A percentile compares a stretch with the other conserved stretches of the same genome.
Conservation (phyloP, 2,329 filamentous ascomycete species). For the Chaetomium strumarium region DNA sequence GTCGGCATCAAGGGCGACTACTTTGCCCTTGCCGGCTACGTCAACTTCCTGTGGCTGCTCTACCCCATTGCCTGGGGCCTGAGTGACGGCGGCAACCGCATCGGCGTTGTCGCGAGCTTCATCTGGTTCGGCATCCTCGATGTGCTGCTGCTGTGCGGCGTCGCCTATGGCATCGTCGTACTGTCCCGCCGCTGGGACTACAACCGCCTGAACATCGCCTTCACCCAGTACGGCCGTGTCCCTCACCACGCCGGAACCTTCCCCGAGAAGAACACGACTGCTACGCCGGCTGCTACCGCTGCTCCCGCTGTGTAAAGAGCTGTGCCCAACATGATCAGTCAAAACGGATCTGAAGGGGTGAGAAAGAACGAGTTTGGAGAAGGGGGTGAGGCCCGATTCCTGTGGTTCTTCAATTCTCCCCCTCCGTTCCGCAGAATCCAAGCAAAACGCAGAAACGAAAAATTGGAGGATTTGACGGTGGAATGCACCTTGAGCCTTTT, state of each 20-base stretch:
- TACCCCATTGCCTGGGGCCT: slow-evolving; percentile 51
- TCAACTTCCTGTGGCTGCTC: slow-evolving; percentile 47
- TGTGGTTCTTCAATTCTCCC: neutral
- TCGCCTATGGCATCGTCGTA: slow-evolving; percentile 38
- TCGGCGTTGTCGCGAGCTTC: slow-evolving; percentile 40
- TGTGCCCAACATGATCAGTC: too few relatives aligned
- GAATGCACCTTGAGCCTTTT: neutral
- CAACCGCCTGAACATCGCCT: slow-evolving; percentile 43
- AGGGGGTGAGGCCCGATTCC: neutral
- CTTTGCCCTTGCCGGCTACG: slow-evolving; percentile 39
- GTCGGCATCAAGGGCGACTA: slow-evolving; percentile 42
- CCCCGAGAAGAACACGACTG: slow-evolving; percentile 38
- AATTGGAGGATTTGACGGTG: too few relatives aligned
- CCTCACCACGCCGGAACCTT: slow-evolving; percentile 35
- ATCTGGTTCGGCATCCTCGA: slow-evolving; percentile 53
- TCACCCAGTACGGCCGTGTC: slow-evolving; percentile 51
- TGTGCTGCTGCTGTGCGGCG: slow-evolving; percentile 40
- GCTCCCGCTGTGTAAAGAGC: neutral
- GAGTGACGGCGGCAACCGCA: slow-evolving; percentile 46
- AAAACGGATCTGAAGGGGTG: neutral
- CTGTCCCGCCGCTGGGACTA: slow-evolving; percentile 48
- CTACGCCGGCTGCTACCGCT: neutral
- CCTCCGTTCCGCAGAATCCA: neutral
- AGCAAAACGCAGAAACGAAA: neutral
- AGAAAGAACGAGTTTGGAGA: neutral